A percentile compares a stretch with the other conserved stretches of the same genome.
These are phyloP conservation scores for Pseudogymnoascus sp. DNA, from an alignment of 2,329 filamentous ascomycete species.

Conservation along the genomic window DNA sequence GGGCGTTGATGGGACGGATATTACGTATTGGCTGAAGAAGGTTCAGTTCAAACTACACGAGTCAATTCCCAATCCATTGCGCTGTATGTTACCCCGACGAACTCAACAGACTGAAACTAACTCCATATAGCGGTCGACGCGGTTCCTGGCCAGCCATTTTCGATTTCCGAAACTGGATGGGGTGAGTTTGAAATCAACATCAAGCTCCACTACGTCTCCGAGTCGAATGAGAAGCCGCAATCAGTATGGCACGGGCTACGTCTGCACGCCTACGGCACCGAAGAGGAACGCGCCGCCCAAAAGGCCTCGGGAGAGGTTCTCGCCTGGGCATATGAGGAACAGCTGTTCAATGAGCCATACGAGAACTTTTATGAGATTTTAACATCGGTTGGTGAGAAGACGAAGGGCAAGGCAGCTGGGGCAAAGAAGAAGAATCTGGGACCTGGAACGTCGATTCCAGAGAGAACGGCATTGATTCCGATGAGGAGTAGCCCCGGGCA, in stretches of 20 bases:
- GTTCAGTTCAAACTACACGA: slow-evolving; percentile 98
- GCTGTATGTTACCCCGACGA: slow-evolving; percentile 45
- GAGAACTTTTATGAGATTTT: slow-evolving; percentile 85
- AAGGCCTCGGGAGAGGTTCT: slow-evolving; percentile 58
- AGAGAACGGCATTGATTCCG: slow-evolving; percentile 69
- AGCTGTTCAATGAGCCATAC: slow-evolving; percentile 95
- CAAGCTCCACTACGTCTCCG: slow-evolving; percentile 84
- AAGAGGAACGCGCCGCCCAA: slow-evolving; percentile 57
- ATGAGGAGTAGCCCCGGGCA: slow-evolving; percentile 57
- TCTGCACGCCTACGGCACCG: slow-evolving; percentile 82
- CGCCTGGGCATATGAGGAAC: slow-evolving; percentile 82
- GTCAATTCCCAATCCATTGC: slow-evolving; percentile 84
- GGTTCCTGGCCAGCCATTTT: slow-evolving; percentile 61
- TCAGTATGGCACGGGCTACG: slow-evolving; percentile 91
- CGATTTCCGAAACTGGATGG: slow-evolving; percentile 90
- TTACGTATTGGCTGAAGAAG: slow-evolving; percentile 92
- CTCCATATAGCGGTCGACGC: slow-evolving; percentile 56
- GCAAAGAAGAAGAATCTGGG: slow-evolving; percentile 37
- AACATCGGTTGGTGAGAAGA: slow-evolving; percentile 60
- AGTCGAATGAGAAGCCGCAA: slow-evolving; percentile 86
- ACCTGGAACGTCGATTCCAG: slow-evolving; percentile 38
- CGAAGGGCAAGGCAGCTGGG: slow-evolving; percentile 45
- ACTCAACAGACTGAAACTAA: not conserved
- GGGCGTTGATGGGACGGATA: slow-evolving; percentile 79
- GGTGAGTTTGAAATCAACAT: slow-evolving; percentile 96